phyloP scores from a whole-genome alignment of 352 stramenopile genomes.

The Phytophthora pistaciae region DNA sequence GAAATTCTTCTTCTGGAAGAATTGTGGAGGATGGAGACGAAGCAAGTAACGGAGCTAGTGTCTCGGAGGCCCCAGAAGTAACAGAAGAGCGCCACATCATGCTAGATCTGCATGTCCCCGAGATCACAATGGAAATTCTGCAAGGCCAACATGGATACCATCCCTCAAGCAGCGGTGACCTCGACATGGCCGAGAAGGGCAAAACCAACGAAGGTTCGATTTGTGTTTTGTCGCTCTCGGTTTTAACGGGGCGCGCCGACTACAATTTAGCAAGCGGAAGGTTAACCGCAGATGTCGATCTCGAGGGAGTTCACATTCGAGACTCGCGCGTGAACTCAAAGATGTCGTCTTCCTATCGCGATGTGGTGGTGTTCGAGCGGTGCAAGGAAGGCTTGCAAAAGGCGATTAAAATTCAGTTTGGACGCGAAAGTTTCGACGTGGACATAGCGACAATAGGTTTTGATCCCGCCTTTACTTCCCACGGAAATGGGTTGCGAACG shows the following conservation, averaged over 20 bases:
- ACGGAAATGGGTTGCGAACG: conserved; percentile 28
- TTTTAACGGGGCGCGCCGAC: conserved; percentile 52
- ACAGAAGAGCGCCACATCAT: conserved; percentile 67
- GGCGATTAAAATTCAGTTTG: conserved; percentile 74
- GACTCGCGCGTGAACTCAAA: conserved; percentile 70
- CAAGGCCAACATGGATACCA: conserved; percentile 83
- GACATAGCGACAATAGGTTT: conserved; percentile 54
- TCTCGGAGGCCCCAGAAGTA: conserved; percentile 44
- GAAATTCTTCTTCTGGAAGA: conserved; percentile 33
- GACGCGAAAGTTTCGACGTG: conserved; percentile 51
- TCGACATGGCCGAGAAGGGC: conserved; percentile 75
- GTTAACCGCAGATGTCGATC: conserved; percentile 55
- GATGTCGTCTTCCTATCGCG: conserved; percentile 69
- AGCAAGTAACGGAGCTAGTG: conserved; percentile 36
- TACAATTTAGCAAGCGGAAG: conserved; percentile 65
- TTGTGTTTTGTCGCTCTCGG: conserved; percentile 62
- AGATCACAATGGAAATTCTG: conserved; percentile 85
- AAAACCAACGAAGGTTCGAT: conserved; percentile 82
- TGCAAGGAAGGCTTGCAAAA: conserved; percentile 48
- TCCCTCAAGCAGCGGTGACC: conserved; percentile 74
- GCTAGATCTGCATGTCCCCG: conserved; percentile 66
- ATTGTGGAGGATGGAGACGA: conserved; percentile 44
- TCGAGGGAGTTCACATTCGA: conserved; percentile 71
- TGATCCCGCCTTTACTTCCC: conserved; percentile 46
- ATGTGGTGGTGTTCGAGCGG: conserved; percentile 79